These are phyloP conservation scores for Cystobasidium ongulense DNA, from an alignment of 768 basidiomycete genomes.

Conservation along the genomic window DNA sequence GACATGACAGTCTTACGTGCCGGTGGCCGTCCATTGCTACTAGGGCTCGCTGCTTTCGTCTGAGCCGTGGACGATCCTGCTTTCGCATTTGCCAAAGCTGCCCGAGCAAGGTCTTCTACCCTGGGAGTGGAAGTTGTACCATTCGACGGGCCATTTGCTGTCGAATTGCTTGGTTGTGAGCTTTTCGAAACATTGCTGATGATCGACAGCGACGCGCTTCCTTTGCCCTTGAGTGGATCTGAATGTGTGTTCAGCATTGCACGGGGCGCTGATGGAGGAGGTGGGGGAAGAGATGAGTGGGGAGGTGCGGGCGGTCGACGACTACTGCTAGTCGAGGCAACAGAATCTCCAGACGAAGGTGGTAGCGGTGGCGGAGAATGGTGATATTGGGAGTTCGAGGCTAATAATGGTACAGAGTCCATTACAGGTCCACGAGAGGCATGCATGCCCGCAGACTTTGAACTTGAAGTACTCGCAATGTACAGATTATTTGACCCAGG, in stretches of 20 bases:
- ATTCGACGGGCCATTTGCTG: neutral
- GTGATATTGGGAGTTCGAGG: neutral
- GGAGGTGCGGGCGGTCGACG: neutral
- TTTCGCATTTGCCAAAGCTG: neutral
- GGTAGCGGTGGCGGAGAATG: neutral
- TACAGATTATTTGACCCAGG: neutral
- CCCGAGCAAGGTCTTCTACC: neutral
- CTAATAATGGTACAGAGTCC: neutral
- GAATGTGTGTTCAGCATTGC: neutral
- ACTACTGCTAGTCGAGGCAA: neutral
- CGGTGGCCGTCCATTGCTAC: neutral
- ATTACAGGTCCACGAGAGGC: neutral
- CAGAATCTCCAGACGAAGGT: neutral
- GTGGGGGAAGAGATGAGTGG: neutral
- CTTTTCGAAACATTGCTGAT: neutral
- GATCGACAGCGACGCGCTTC: neutral
- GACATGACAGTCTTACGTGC: neutral
- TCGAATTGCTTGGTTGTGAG: neutral
- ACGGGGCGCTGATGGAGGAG: neutral
- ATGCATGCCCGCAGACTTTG: neutral
- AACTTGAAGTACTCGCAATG: neutral
- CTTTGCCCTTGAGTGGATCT: neutral
- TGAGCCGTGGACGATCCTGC: neutral
- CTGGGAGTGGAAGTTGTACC: neutral
- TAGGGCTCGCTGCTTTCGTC: neutral